These are phyloP conservation scores for Monilinia laxa DNA, from an alignment of 2,329 filamentous ascomycete species.

Conservation along the genomic window DNA sequence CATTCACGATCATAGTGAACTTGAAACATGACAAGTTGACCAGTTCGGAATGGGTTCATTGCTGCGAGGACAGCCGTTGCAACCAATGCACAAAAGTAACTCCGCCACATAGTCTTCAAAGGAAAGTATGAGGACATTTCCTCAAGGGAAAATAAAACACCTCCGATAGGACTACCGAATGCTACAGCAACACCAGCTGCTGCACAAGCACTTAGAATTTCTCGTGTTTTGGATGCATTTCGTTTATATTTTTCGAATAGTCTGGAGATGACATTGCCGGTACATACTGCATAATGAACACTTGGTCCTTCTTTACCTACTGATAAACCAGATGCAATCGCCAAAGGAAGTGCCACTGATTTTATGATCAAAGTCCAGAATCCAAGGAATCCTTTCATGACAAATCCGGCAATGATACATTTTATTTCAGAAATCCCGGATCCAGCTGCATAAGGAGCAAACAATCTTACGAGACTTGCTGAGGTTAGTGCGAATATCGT, in stretches of 20 bases:
- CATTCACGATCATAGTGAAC: constrained; percentile 93
- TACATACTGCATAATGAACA: constrained; percentile 98
- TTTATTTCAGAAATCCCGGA: constrained; percentile 99
- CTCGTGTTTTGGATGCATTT: constrained; percentile 90
- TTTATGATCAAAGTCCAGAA: constrained; percentile 93
- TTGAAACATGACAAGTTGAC: constrained; percentile 98
- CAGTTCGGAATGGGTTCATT: constrained; percentile 97
- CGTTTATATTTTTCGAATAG: constrained; percentile 89
- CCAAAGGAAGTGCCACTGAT: constrained; percentile 82
- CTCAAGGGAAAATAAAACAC: constrained; percentile 93
- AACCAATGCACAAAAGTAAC: constrained; percentile 95
- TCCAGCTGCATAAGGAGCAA: constrained; percentile 93
- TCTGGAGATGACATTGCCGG: constrained; percentile 91
- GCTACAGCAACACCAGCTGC: constrained; percentile 94
- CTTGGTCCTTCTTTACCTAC: constrained; percentile 97
- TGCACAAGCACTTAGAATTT: constrained; percentile 91
- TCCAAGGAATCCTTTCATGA: constrained; percentile 97
- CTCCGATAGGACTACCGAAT: constrained; percentile 95
- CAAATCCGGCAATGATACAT: constrained; percentile 96
- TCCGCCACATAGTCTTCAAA: constrained; percentile 95
- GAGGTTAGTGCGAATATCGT: constrained; percentile 78
- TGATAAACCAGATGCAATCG: constrained; percentile 89
- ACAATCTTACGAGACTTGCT: constrained; percentile 81
- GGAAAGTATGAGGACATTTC: constrained; percentile 98
- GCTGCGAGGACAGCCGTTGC: constrained; percentile 88